These are phyloP conservation scores for Lasiodiplodia sp. DNA, from an alignment of 2,329 filamentous ascomycete genomes.

Conservation along the genomic window DNA sequence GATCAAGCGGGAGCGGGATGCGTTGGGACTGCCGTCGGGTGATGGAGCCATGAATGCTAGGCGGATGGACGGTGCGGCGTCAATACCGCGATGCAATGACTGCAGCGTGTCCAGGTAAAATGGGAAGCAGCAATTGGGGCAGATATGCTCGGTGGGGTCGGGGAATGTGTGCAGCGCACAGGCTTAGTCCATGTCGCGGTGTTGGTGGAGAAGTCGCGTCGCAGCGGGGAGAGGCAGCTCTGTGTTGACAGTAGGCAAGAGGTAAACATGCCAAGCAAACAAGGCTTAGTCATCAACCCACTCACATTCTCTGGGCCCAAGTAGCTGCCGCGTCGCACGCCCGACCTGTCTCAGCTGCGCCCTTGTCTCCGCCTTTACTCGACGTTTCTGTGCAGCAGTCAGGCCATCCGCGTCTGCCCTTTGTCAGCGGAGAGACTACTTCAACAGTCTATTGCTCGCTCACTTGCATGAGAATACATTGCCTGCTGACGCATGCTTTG, in stretches of 20 bases:
- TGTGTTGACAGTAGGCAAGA: conserved; percentile 15
- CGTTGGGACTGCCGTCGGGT: conserved; percentile 40
- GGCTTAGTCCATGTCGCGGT: conserved; percentile 23
- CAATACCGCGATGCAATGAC: conserved; percentile 3
- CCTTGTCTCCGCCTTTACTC: too few relatives aligned
- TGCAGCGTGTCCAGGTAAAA: conserved; percentile 13
- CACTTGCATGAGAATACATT: too few relatives aligned
- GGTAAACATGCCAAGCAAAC: conserved; percentile 28
- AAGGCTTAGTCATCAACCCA: conserved; percentile 16
- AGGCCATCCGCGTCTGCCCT: too few relatives aligned
- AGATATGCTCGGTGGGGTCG: not conserved
- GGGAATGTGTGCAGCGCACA: not conserved
- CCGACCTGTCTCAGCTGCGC: not conserved
- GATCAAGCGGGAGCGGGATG: conserved; percentile 47
- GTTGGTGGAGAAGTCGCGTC: conserved; percentile 30
- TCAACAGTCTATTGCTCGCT: not conserved
- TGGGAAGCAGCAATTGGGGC: conserved; percentile 20
- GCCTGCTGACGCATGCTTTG: not conserved
- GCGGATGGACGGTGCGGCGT: conserved; percentile 7
- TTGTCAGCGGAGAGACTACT: not conserved
- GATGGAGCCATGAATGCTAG: conserved; percentile 44
- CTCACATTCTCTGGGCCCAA: not conserved
- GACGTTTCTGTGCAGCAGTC: too few relatives aligned
- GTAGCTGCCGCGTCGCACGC: not conserved
- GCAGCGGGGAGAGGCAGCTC: conserved; percentile 21